Conservation (phyloP, 2,329 filamentous ascomycete species). For the Mariannaea elegans region DNA sequence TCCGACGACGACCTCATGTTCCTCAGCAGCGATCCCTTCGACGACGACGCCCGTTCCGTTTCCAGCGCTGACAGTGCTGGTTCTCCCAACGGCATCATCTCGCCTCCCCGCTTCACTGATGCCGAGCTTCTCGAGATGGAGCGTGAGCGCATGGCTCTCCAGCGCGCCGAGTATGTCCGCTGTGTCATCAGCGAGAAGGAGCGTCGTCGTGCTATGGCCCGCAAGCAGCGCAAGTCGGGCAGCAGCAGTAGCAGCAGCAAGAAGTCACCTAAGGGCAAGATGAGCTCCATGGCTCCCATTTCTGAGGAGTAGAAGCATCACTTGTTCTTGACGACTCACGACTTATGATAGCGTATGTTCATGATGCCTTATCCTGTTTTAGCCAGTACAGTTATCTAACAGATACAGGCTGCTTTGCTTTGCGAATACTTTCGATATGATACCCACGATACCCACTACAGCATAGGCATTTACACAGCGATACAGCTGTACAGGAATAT, state of each 20-base stretch:
- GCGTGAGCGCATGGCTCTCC: constrained; percentile 57
- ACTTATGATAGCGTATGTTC: constrained; percentile 40
- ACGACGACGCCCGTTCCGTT: constrained; percentile 60
- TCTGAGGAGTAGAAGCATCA: constrained; percentile 51
- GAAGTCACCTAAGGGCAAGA: constrained; percentile 60
- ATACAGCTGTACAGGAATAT: constrained; percentile 31
- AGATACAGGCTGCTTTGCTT: constrained; percentile 34
- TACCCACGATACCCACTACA: constrained; percentile 29
- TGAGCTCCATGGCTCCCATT: constrained; percentile 62
- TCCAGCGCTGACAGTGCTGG: constrained; percentile 56
- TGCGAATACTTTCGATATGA: constrained; percentile 36
- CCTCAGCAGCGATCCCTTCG: constrained; percentile 57
- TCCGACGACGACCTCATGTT: constrained; percentile 70
- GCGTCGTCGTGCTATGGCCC: constrained; percentile 53
- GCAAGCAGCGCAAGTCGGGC: constrained; percentile 46
- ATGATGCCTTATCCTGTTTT: not conserved
- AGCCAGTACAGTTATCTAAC: constrained; percentile 28
- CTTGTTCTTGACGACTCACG: constrained; percentile 40
- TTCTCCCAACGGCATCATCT: constrained; percentile 44
- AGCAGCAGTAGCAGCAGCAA: constrained; percentile 52
- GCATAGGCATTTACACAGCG: constrained; percentile 30
- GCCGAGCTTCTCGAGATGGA: constrained; percentile 60
- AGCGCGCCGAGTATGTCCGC: constrained; percentile 60
- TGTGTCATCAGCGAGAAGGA: constrained; percentile 64
- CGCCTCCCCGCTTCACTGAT: constrained; percentile 52